Base-by-base conservation (phyloP, 257 asterid genomes). In the Ocimum tenuiflorum region DNA sequence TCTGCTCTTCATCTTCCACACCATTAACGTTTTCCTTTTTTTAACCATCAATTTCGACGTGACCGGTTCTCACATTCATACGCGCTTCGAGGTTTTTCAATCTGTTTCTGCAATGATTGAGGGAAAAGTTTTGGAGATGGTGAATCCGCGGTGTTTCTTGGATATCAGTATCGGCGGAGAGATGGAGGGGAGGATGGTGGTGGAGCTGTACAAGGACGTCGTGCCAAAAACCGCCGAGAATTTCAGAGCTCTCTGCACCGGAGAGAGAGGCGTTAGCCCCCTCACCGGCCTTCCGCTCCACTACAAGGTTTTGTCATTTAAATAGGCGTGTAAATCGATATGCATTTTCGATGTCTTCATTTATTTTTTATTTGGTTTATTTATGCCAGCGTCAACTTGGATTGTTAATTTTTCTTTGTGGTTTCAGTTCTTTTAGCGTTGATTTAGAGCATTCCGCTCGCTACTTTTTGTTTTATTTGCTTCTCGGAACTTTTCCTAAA, bases 151-250 rank as follows among this genome's bases (percentile, higher is more conserved):
- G 65, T 89, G 96, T 74, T 86, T 52, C 63, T 59, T 89, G 80
- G 96, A 89, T 75, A 75, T 89, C 18, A 78, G 86, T 78, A 85
- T 89, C 73, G 96, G 85, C 33, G 95, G 91, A n/a, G 95, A 89
- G 41, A 78, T 80, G 60, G 95, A 89, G 75, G 96, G 96, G 17
- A 82, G 96, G 53, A 80, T 89, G 7, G 78, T 89, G 42, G 85
- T 85, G 46, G 95, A 89, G 75, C 74, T 89, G n/a, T 89, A 69
- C 78, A 77, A 74, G 7, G 96, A 86, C 55, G 75, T 85, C 23
- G 96, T 85, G 31, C 96, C 96, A 35, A 89, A 80, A 67, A 89
- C 96, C 15, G 91, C 86, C 1, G 96, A 89, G 70, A 89, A 89
- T 73, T 89, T 89, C 68, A 78, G 96, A 79, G 95, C 96, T 36